Evolutionary conservation across 2,329 filamentous ascomycete genomes (phyloP), one percentile per base, ranked within the genome.

Genomic region (Zasmidium cellare): DNA sequence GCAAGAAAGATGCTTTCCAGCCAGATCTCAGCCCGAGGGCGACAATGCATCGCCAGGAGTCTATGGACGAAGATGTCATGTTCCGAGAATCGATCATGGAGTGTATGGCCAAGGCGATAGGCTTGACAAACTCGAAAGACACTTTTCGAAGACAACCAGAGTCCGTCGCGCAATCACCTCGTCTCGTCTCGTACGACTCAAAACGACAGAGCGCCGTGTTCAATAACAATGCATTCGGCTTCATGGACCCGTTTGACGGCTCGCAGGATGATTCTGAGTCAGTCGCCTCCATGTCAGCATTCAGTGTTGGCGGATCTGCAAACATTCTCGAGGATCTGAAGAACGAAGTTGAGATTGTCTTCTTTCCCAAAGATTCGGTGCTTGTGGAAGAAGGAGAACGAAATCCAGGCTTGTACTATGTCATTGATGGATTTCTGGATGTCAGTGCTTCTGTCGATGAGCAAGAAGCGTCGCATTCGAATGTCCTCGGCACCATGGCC

Each of bases 351-450:
- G 94, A 99, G 71, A 97, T 99, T 64, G 94, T 99, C 5, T 97
- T 90, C 77, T 99, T 99, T 65, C 93, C 92, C 0, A 91, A 97
- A 72, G 92, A 90, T 2, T 93, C 94, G 1, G 89, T 99, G 0
- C 82, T 99, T 16, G 92, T 99, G 0, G 94, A 99, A 70, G 92
- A 97, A 76, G 93, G 94, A 9, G 94, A 99, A 73, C 85, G 94
- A n/a, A 96, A 96, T 66, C 94, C 94, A 0, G 94, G 94, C 0
- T 74, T 99, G 0, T 99, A 99, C 76, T 99, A 99, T 74, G 93
- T 99, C 2, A 89, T 99, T 51, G 94, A 99, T 72, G 94, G 94
- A 0, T 99, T 99, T 68, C 78, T 99, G 35, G 94, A 99, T 69
- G 92, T 97, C 46, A 92, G 91, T 60, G 88, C 96, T n/a, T 87